Evolutionary conservation across 176 grass and related monocot species (phyloP), one percentile per base, ranked within the genome.

Genomic region (Eragrostis curvula): DNA sequence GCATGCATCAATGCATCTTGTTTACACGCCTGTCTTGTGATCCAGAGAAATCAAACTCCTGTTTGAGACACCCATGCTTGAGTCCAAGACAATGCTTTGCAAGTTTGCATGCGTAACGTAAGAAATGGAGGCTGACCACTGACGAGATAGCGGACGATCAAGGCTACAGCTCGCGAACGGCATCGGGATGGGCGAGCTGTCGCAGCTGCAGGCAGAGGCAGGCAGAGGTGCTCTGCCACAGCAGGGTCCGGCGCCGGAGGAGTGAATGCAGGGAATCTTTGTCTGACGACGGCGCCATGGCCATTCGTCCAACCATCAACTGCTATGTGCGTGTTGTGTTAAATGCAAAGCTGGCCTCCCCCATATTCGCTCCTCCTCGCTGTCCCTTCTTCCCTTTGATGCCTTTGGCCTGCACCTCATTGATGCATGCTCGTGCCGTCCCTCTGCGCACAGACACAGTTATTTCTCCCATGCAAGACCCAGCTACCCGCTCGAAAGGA

Each of bases 241-340:
- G 57, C 59, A 64, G 44, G 17, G 27, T 70, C 68, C 71, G 68
- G 75, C 45, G 76, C 63, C 30, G 48, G 47, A 30, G n/a, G 77
- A 79, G 82, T 79, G 76, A 86, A 80, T 86, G 84, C 70, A 47
- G 75, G 76, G 76, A 80, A 86, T 86, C 84, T 86, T 73, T 86
- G 84, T 86, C 84, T 73, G 76, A 80, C 77, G 58, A 79, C 49
- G 57, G 16, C 41, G 77, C 63, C 14, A 68, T 4, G 42, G 39
- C 29, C 32, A 36, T 51, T 73, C 59, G n/a, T 25, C 15, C 78
- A 25, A 44, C 71, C 82, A 45, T 39, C 75, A n/a, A 63, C 75
- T 61, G 83, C 44, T 48, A 64, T 79, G 75, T 66, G 84, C 76
- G 46, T 86, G 67, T 79, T 86, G 76, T 86, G 75, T 73, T 86